Base-by-base conservation (phyloP, 306 rosid genomes). In the Rubus idaeus region DNA sequence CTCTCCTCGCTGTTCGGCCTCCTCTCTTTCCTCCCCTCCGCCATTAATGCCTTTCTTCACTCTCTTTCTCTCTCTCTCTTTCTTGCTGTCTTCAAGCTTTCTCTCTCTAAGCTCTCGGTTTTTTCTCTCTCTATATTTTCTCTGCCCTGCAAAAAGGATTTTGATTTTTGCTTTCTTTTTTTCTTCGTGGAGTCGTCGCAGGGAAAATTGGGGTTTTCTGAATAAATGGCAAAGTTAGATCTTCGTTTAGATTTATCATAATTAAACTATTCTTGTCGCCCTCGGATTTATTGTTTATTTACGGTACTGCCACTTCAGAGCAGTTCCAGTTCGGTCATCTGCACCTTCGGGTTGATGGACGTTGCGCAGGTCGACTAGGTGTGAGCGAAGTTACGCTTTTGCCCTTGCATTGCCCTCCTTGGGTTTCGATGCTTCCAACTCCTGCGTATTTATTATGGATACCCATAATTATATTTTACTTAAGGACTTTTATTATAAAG, bases 21-120 rank as follows among this genome's bases (percentile, higher is more conserved):
- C 46, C 92, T 83, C 91, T 95, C 97, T 77, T 88, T 90, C 87
- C 85, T 89, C 81, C 69, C 88, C 74, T 92, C 99, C 89, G 99
- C 98, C 99, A 96, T 96, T 78, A 88, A 85, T 83, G 88, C 8
- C 82, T 63, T 79, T 82, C 84, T n/a, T 11, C 18, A 5, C n/a
- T 30, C 35, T 70, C 74, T 46, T 23, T 68, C 55, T 70, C 74
- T 46, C 44, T 68, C 55, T 63, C 63, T 35, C 52, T 21, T 9
- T 30, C 74, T 46, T 23, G 44, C 55, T 63, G 49, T 35, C 52
- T 21, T 9, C 8, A 20, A 57, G 17, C 69, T 77, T 35, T 45
- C 81, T 75, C 57, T 57, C 72, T 75, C 71, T 18, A 35, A 39
- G 12, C 20, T 47, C 53, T 51, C 46, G 13, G 30, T 52, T 46